Base-by-base conservation (phyloP, 768 basidiomycete species). In the Paxillus rubicundulus region DNA sequence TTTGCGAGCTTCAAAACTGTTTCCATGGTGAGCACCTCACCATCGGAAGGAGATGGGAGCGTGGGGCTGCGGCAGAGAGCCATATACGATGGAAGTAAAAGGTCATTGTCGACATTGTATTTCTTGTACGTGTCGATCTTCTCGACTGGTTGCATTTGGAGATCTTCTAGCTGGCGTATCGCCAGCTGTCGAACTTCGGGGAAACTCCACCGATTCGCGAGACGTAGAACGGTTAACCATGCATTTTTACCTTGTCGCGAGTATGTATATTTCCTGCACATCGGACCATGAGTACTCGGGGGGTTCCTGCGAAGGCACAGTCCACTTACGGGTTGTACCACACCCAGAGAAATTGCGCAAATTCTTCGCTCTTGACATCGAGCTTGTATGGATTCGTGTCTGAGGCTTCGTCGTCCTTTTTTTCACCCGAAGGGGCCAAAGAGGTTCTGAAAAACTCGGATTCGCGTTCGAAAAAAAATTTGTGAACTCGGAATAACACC, bases 201-300 rank as follows among this genome's bases (percentile, higher is more conserved):
- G 53, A 88, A 87, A 0, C 57, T 37, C 85, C 85, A 89, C 4
- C 70, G 61, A 16, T 79, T 69, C 0, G 85, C 72, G 1, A 88
- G 78, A 2, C 60, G 64, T 0, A 89, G 65, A 40, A 89, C 80
- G 0, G 66, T 68, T 0, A 68, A 64, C 87, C 87, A 89, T 9
- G 78, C 77, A 0, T 74, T 69, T 0, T 77, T 67, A 0, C 65
- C 59, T 1, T 81, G 79, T 8, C 77, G 72, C 45, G 85, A 85
- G 1, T 81, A 65, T 0, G 82, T 80, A 58, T 84, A 85, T 41
- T 66, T 72, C 0, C 85, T 88, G 20, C 24, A 24, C 24, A 24
- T 41, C 5, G 43, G 16, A 40, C 41, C 24, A 4, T 42, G 47
- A 3, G 36, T n/a, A 33, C n/a, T 21, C 32, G 28, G 32, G 32